Percentiles rank a stretch among this genome's conserved stretches.
Conservation (phyloP, 2,329 filamentous ascomycete genomes). For the Magnaporthales sp. region DNA sequence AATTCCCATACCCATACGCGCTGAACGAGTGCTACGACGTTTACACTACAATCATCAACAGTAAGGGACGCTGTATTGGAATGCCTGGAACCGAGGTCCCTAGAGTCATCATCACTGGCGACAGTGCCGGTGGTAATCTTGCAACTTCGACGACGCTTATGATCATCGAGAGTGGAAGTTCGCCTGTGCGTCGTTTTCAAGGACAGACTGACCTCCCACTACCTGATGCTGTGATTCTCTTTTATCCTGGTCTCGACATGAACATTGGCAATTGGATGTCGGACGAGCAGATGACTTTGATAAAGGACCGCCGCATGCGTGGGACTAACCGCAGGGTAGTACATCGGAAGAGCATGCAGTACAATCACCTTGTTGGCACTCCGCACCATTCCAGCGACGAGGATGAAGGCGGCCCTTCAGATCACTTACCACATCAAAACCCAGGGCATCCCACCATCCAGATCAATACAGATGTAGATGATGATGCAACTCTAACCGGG, state of each 20-base stretch:
- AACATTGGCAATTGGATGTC: conserved; percentile 99
- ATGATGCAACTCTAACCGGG: conserved; percentile 15
- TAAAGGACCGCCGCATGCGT: conserved; percentile 71
- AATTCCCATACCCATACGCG: conserved; percentile 77
- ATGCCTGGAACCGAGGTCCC: conserved; percentile 58
- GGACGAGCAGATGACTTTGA: conserved; percentile 92
- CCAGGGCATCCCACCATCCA: conserved; percentile 1
- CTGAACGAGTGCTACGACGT: conserved; percentile 84
- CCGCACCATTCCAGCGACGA: conserved; percentile 75
- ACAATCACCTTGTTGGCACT: conserved; percentile 74
- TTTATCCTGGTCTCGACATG: conserved; percentile 90
- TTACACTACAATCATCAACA: conserved; percentile 65
- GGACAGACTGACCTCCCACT: conserved; percentile 54
- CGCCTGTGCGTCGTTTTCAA: conserved; percentile 44
- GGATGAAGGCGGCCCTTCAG: conserved; percentile 31
- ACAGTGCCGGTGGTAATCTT: conserved; percentile 77
- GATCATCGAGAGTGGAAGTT: conserved; percentile 68
- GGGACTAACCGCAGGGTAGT: conserved; percentile 73
- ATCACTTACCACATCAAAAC: background rate
- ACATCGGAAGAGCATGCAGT: conserved; percentile 80
- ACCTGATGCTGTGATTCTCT: conserved; percentile 73
- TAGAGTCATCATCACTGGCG: conserved; percentile 64
- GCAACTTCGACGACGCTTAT: conserved; percentile 77
- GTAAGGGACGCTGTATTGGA: conserved; percentile 66
- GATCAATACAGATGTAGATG: background rate